A percentile compares a stretch with the other conserved stretches of the same genome.
Conservation (phyloP, 192 early-diverging fungal genomes). For the Backusella mclennaniae region DNA sequence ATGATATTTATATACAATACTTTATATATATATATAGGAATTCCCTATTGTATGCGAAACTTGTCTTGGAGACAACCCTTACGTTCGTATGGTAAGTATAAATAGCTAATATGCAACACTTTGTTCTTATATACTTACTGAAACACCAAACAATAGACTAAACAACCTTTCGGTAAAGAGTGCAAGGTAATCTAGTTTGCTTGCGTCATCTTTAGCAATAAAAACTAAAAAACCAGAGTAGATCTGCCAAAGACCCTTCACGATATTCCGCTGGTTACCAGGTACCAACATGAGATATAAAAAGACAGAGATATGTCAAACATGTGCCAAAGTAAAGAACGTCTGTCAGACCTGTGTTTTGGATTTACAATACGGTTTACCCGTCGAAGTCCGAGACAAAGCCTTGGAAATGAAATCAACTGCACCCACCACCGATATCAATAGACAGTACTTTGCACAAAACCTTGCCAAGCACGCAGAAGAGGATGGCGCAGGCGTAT, state of each 20-base stretch:
- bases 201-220: neutral
- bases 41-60: constrained; percentile 95
- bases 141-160: constrained; percentile 47
- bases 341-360: constrained; percentile 97
- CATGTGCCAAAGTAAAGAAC: constrained; percentile 98
- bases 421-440: constrained; percentile 83
- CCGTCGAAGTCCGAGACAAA: constrained; percentile 90
- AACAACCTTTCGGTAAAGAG: constrained; percentile 67
- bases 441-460: constrained; percentile 85
- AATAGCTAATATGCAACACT: neutral
- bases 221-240: neutral
- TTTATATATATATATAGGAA: constrained; percentile 34
- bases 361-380: constrained; percentile 93
- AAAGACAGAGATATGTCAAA: constrained; percentile 98
- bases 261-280: constrained; percentile 95
- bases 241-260: constrained; percentile 90
- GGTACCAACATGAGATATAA: constrained; percentile 95
- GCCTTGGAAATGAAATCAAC: constrained; percentile 73
- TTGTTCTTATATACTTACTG: neutral
- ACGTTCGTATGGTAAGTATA: constrained; percentile 89
- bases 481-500: constrained; percentile 47
- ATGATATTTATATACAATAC: too few relatives aligned
- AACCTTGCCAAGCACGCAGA: constrained; percentile 66
- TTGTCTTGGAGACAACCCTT: constrained; percentile 97
- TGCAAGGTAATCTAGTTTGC: constrained; percentile 55